Base-by-base conservation (phyloP, 768 basidiomycete genomes). In the Pholiota microspora region DNA sequence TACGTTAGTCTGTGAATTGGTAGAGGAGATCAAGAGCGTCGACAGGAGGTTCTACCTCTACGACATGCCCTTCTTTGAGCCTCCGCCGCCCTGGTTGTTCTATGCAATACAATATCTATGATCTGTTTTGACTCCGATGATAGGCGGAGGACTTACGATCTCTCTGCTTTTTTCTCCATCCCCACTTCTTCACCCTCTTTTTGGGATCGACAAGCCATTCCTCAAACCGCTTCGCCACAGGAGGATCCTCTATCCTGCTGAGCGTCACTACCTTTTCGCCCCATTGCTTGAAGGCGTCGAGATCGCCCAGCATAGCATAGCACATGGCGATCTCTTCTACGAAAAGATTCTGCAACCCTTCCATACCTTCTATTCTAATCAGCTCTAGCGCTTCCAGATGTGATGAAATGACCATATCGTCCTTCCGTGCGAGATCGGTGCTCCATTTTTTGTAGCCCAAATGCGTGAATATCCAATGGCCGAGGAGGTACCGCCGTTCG, bases 321-420 rank as follows among this genome's bases (percentile, higher is more conserved):
- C 71, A 72, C 53, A 73, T 55, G 32, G 73, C 72, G 29, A 78
- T 69, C 55, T 80, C 78, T 58, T 75, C 74, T 28, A 75, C 59
- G 59, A 75, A 77, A 8, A 71, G 53, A 12, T 69, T 66, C 54
- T 72, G 70, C 52, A 78, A 54, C n/a, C 69, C 75, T 7, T 75
- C 69, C 57, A 77, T 63, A 15, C 73, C 71, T 48, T 78, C 78
- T 51, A 70, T 64, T n/a, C 71, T 67, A 16, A 78, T 70, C 24
- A 78, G 58, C 13, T 61, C 62, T 16, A 78, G 67, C 15, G 75
- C 77, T 23, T 70, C 65, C 24, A 63, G 54, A 51, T 77, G 76
- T 1, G 74, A 69, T 8, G 62, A 55, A 46, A 75, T 72, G 16
- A 80, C 68, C 16, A 73, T 54, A 46, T 74, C 69, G 54, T 78